Evolutionary conservation across 208 protist genomes (phyloP), one percentile per base, ranked within the genome.

Genomic region (Phytomonas francai): DNA sequence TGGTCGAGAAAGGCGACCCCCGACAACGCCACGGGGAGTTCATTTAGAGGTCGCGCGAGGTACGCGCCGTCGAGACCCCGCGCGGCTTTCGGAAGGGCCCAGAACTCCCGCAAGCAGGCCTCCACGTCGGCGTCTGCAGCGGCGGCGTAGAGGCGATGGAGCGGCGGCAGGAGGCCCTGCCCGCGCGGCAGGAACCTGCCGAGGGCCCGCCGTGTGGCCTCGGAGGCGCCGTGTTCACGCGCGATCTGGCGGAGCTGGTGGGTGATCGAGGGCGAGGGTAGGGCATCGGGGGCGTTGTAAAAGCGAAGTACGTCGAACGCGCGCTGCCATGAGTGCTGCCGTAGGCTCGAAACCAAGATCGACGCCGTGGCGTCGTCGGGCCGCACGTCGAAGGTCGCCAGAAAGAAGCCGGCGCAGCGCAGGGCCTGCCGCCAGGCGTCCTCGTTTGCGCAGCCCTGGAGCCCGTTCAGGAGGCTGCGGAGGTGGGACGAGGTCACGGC

Each of bases 101-200:
- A 28, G 42, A 83, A 80, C 28, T 63, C 68, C 12, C 33, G 12
- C 32, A 77, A 64, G 11, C 70, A 54, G 28, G 60, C 19, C 31
- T 68, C 71, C 51, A 77, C 62, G 22, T 85, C 71, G 2, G 85
- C 88, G 0, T 76, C 77, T 19, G 77, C 67, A 14, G 75, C 77
- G 19, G 80, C 85, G 0, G 88, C 85, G 60, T 84, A 87, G n/a
- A 94, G 65, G 70, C 83, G 83, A 76, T 94, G 91, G 22, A 89
- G 61, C 70, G 86, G 76, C 65, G 85, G 85, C 85, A 94, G 87
- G 74, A 94, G 88, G 30, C 79, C 73, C 16, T 81, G 71, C 3
- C 68, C 77, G 2, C 25, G 36, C 61, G 63, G 67, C 51, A 85
- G 72, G 29, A 70, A 29, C 25, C 28, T 29, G 7, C 9, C 25